A percentile compares a stretch with the other conserved stretches of the same genome.
Conservation (phyloP, 768 basidiomycete genomes). For the Macrolepiota dolichaula region DNA sequence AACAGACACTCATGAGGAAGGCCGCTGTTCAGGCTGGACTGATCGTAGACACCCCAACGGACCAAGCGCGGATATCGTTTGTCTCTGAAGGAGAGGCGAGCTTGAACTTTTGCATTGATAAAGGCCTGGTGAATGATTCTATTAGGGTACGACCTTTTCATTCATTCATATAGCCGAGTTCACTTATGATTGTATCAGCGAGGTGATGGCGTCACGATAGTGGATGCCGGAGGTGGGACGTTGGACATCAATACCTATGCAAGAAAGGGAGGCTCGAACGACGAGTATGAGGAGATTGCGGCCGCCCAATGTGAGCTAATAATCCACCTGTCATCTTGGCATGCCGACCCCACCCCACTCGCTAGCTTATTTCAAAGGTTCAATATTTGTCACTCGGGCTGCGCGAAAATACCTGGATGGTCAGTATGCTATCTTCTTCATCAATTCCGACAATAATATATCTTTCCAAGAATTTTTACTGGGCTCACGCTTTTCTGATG, state of each 20-base stretch:
- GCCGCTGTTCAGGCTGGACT: conserved; percentile 51
- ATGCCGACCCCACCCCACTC: not conserved
- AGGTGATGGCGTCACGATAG: conserved; percentile 42
- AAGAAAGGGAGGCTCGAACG: conserved; percentile 19
- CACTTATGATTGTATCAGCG: conserved; percentile 22
- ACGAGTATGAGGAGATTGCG: conserved; percentile 38
- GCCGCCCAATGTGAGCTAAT: conserved; percentile 29
- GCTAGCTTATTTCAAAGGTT: conserved; percentile 41
- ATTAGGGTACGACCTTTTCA: conserved; percentile 19
- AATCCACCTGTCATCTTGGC: not conserved
- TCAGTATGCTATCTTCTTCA: conserved; percentile 13
- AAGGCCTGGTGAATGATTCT: conserved; percentile 33
- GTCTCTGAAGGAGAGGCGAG: conserved; percentile 62
- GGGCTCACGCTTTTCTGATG: conserved; percentile 35
- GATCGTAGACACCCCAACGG: conserved; percentile 32
- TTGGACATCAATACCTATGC: conserved; percentile 54
- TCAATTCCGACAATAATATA: not conserved
- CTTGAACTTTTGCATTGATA: conserved; percentile 50
- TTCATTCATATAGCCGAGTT: not conserved
- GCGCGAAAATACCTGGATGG: conserved; percentile 32
- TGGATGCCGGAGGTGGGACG: conserved; percentile 60
- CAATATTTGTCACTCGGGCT: conserved; percentile 38
- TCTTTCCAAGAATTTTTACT: conserved; percentile 28
- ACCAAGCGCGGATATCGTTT: conserved; percentile 40
- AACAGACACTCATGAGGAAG: conserved; percentile 49